Percentiles rank a stretch among this genome's conserved stretches.
These are phyloP conservation scores for Rhodomyrtus tomentosa DNA, from an alignment of 345 rosid genomes.

Conservation along the genomic window DNA sequence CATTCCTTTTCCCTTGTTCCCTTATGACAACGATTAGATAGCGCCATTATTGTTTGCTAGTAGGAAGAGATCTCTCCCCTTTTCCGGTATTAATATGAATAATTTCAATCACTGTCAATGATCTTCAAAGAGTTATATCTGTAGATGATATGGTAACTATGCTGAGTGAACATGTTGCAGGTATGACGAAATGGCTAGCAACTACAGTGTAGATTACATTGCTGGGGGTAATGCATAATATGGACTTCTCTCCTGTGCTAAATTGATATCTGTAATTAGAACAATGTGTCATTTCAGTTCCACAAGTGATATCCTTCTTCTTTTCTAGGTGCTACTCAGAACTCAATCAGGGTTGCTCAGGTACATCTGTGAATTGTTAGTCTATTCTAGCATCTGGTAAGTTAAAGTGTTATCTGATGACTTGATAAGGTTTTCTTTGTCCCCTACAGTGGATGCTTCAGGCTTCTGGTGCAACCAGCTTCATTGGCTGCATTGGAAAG, in stretches of 20 bases:
- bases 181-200: constrained; percentile 45
- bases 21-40: background rate
- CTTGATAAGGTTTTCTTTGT: background rate
- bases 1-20: background rate
- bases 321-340: constrained; percentile 70
- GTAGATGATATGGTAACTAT: background rate
- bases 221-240: constrained; percentile 46
- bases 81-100: background rate
- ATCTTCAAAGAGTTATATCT: background rate
- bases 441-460: constrained; percentile 90
- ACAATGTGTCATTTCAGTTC: background rate
- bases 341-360: constrained; percentile 94
- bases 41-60: background rate
- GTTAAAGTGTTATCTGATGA: background rate
- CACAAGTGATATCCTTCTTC: background rate
- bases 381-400: background rate
- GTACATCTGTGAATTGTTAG: constrained; percentile 12
- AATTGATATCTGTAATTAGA: background rate
- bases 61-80: background rate
- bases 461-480: constrained; percentile 79
- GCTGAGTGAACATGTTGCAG: constrained; percentile 12
- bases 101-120: background rate
- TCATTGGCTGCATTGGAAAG: constrained; percentile 91
- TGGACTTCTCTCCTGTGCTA: background rate
- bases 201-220: constrained; percentile 41